Conservation (phyloP, 1,284 basidiomycete genomes). For the Ustanciosporium gigantosporum region DNA sequence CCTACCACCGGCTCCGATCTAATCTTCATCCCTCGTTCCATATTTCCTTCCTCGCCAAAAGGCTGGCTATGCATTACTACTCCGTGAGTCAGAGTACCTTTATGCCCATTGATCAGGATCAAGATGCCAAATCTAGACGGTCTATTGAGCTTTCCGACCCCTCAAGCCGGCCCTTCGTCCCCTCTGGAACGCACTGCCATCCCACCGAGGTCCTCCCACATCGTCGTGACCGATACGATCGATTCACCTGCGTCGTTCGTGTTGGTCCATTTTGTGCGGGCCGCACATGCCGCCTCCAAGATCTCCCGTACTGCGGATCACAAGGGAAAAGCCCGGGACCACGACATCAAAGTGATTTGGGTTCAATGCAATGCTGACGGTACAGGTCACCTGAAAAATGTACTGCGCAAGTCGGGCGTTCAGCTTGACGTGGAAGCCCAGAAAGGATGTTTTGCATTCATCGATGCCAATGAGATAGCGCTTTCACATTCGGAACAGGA, state of each 20-base stretch:
- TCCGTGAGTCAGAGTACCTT: too few species aligned
- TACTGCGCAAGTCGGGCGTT: slow-evolving; percentile 32
- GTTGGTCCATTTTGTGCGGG: slow-evolving; percentile 29
- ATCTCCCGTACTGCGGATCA: background rate
- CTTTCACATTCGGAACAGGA: background rate
- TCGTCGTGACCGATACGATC: slow-evolving; percentile 43
- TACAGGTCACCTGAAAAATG: slow-evolving; percentile 21
- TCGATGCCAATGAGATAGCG: slow-evolving; percentile 14
- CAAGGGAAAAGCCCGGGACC: slow-evolving; percentile 7
- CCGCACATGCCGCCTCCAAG: slow-evolving; percentile 15
- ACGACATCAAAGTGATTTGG: slow-evolving; percentile 34
- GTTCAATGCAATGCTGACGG: slow-evolving; percentile 33
- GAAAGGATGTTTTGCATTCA: slow-evolving; percentile 13
- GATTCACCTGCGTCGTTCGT: slow-evolving; percentile 40
- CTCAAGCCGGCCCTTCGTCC: slow-evolving; percentile 7
- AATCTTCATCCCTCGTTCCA: too few species aligned
- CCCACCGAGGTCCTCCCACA: slow-evolving; percentile 34
- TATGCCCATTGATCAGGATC: too few species aligned
- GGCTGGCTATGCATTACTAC: too few species aligned
- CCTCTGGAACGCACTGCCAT: slow-evolving; percentile 13
- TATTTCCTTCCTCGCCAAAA: too few species aligned
- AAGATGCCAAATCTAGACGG: slow-evolving; percentile 38
- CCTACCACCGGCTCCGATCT: too few species aligned
- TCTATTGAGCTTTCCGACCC: slow-evolving; percentile 25
- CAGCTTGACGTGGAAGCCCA: slow-evolving; percentile 24